These are phyloP conservation scores for Verbena officinalis DNA, from an alignment of 257 asterid genomes.

Conservation along the genomic window DNA sequence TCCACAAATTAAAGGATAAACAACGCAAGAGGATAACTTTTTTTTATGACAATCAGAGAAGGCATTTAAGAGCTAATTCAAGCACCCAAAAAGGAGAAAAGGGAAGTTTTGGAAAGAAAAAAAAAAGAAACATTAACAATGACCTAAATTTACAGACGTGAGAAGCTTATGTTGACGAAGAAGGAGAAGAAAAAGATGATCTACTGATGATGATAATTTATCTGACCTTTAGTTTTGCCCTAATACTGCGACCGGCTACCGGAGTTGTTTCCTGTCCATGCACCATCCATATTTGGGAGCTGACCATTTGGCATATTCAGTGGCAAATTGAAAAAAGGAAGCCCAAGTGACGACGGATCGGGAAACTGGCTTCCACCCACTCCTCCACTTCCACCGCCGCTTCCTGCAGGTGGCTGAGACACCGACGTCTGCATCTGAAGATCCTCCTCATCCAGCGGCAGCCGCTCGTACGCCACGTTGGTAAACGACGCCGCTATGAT, in stretches of 20 bases:
- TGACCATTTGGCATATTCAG: slow-evolving; percentile 60
- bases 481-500: slow-evolving; percentile 81
- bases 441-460: slow-evolving; percentile 79
- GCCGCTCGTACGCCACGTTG: slow-evolving; percentile 80
- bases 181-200: slow-evolving; percentile 23
- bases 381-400: slow-evolving; percentile 29
- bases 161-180: slow-evolving; percentile 23
- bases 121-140: slow-evolving; percentile 14
- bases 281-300: slow-evolving; percentile 55
- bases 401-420: slow-evolving; percentile 37
- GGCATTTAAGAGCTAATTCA: background rate
- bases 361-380: slow-evolving; percentile 46
- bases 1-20: slow-evolving; percentile 25
- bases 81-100: slow-evolving; percentile 3
- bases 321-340: slow-evolving; percentile 79
- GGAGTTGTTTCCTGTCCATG: slow-evolving; percentile 64
- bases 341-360: slow-evolving; percentile 66
- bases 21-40: background rate
- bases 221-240: slow-evolving; percentile 37
- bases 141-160: slow-evolving; percentile 44
- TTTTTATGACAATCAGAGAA: slow-evolving; percentile 27
- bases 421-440: slow-evolving; percentile 58
- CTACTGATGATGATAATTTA: background rate
- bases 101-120: too few relatives aligned
- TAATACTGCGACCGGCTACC: slow-evolving; percentile 55